Evolutionary conservation across 2,329 filamentous ascomycete genomes (phyloP), one percentile per base, ranked within the genome.

Genomic region (Tolypocladium pustulatum): DNA sequence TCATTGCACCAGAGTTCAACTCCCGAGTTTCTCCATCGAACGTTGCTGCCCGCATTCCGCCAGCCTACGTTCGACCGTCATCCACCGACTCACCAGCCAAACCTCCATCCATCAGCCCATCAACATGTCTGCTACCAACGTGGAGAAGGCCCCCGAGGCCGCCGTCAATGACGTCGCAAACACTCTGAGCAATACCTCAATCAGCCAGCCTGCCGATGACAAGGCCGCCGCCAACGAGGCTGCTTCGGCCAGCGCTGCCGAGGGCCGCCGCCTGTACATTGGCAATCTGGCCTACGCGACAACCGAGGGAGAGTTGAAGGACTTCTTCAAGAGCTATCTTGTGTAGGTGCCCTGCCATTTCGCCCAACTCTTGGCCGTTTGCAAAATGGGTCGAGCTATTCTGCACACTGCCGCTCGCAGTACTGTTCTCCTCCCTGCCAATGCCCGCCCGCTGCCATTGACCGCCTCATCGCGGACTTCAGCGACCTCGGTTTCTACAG

Each of bases 211-310:
- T 68, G 72, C 73, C 72, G 78, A 81, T 66, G 79, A 81, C 72
- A 81, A 81, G 82, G 71, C 74, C 65, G 74, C 87, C 71, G 84
- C 89, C 79, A 88, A 90, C 75, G 91, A 96, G 77, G 91, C 92
- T 76, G 91, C 94, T 74, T 88, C 94, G 77, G 91, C 91, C 80
- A 96, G 91, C 81, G 94, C 94, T 78, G 92, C 93, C 78, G 94
- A 99, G 84, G 93, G 94, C 78, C 91, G 94, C 83, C 91, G 94
- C 82, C 89, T 99, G 72, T 99, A 99, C 83, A 97, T 99, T 83
- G 94, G 94, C 84, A 99, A 99, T 85, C 90, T 99, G 86, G 94
- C 94, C 73, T 99, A 99, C 79, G 92, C 93, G 88, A 97, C 94
- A 87, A 96, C 91, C 78, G 94, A 97, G 90, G 94, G 90, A 88